Conservation (phyloP, 306 rosid species). For the Acacia confusa region DNA sequence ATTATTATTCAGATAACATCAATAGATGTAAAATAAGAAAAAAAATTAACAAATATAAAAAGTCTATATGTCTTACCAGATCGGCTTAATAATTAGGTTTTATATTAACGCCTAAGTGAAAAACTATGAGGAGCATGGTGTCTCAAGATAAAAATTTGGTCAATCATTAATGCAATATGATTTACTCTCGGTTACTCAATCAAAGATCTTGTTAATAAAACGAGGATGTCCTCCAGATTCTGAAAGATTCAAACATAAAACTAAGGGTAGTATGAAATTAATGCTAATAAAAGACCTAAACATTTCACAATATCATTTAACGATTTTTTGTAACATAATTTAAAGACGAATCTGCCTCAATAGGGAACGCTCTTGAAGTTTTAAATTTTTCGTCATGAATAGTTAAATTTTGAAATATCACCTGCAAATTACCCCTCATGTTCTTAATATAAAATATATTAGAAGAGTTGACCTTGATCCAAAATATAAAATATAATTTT, state of each 20-base stretch:
- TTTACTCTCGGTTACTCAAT: background rate
- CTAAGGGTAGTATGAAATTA: background rate
- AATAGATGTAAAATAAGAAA: no score
- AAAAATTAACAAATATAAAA: no score
- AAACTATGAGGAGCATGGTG: background rate
- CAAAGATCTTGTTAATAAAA: background rate
- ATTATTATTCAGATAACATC: no score
- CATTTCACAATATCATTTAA: background rate
- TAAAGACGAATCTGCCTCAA: background rate
- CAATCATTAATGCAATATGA: background rate
- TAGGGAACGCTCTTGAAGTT: background rate
- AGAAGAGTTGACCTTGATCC: rapidly evolving
- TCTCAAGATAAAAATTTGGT: background rate
- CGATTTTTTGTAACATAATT: background rate
- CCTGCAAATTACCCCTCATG: rapidly evolving
- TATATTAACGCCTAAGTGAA: no score
- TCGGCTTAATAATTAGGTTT: no score
- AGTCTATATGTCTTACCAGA: no score
- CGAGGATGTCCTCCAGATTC: background rate
- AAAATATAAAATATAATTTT: no score
- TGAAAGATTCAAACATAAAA: background rate
- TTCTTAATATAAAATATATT: no score
- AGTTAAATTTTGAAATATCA: no score
- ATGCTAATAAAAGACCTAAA: background rate
- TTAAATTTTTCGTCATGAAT: no score